Evolutionary conservation across 352 stramenopile genomes (phyloP), one percentile per base, ranked within the genome.

Genomic region (Phytophthora nicotianae): DNA sequence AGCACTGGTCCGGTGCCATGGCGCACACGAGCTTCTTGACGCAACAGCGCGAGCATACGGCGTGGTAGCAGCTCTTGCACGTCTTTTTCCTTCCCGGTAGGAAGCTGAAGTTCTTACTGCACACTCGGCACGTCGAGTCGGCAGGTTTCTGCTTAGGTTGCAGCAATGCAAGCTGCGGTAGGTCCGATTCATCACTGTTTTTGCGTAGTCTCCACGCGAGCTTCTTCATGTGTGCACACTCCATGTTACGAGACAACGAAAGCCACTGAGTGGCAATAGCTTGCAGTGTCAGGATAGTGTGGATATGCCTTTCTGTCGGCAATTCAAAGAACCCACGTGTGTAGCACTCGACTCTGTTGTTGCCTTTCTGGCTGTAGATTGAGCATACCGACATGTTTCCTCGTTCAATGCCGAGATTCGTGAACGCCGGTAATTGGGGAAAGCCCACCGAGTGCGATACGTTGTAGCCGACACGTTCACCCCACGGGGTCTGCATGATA

Each of bases 201-300:
- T 74, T 71, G 23, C 65, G 69, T 8, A 77, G 38, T 16, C 74
- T 61, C 65, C 69, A 74, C 29, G 29, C 57, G 21, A 77, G 65
- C 46, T 77, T 77, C 51, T 77, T 77, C 65, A 77, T 77, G 14
- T 74, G 65, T 2, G 65, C 65, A 29, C 65, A 77, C 49, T 72
- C 51, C 35, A 74, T 63, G 26, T 57, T 62, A 42, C 60, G 65
- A n/a, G 69, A 77, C 42, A 74, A 68, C 6, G 69, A 73, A 14
- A 69, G 32, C 65, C 65, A 69, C 35, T 65, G 62, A 2, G 46
- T 70, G 1, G 70, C 61, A 27, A 77, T 74, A 9, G 47, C 61
- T 24, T 77, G 66, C 1, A 74, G 46, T 5, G 59, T 38, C 1
- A 65, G 17, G 45, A 65, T 65, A 8, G 54, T 46, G 26, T 50